Evolutionary conservation across 2,329 filamentous ascomycete species (phyloP).

Genomic region (Nakataea oryzae): DNA sequence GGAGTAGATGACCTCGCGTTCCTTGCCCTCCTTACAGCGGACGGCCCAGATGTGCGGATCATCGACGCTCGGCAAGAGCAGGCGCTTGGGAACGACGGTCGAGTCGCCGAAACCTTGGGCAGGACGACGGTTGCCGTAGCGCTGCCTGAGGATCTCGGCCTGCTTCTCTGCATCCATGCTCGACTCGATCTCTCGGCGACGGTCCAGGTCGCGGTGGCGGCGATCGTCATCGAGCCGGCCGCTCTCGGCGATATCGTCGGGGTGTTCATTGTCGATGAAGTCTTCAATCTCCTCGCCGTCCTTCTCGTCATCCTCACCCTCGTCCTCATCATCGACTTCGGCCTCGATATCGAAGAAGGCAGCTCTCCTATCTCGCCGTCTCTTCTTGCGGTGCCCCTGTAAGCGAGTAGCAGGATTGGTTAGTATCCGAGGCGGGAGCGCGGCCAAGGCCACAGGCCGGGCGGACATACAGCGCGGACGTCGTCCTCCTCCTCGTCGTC

Average conservation of each 20-base stretch:
- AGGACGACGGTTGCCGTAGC: slow-evolving; percentile 71
- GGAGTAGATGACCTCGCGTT: slow-evolving; percentile 78
- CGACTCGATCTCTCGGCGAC: slow-evolving; percentile 75
- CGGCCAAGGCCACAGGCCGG: neutral
- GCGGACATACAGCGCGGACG: slow-evolving; percentile 2
- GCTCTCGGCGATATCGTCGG: slow-evolving; percentile 75
- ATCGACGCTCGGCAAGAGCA: slow-evolving; percentile 85
- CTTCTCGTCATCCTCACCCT: slow-evolving; percentile 79
- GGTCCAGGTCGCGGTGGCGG: slow-evolving; percentile 87
- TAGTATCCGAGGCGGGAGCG: neutral
- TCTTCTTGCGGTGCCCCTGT: slow-evolving; percentile 65
- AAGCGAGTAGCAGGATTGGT: neutral
- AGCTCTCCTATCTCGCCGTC: slow-evolving; percentile 60
- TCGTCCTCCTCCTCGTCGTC: slow-evolving; percentile 22
- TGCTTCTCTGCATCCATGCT: slow-evolving; percentile 91
- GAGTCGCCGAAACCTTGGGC: slow-evolving; percentile 57
- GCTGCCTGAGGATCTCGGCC: slow-evolving; percentile 74
- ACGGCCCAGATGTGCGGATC: slow-evolving; percentile 96
- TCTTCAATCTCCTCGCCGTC: slow-evolving; percentile 75
- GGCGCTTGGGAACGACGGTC: slow-evolving; percentile 69
- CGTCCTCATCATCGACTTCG: slow-evolving; percentile 92
- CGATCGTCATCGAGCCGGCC: slow-evolving; percentile 80
- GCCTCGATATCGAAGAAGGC: slow-evolving; percentile 97
- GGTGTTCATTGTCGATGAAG: slow-evolving; percentile 82
- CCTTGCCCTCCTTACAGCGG: slow-evolving; percentile 89